Evolutionary conservation across 78 protist genomes (phyloP), one percentile per base, ranked within the genome.

Genomic region (Polysphondylium violaceum): DNA sequence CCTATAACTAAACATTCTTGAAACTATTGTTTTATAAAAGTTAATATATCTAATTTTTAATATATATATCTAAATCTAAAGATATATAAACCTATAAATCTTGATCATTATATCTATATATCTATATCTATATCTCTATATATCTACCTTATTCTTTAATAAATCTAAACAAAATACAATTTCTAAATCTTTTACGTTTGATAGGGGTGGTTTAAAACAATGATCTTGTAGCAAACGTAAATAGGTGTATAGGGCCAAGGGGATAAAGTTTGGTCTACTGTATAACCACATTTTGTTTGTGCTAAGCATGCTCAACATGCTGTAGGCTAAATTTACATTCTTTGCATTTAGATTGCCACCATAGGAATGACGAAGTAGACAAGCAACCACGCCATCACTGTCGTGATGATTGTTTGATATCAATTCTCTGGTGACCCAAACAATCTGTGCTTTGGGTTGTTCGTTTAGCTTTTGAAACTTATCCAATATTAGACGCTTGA

Each of bases 151-250:
- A 29, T 61, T 74, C 53, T 44, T 92, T 44, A 74, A 23, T 38
- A 92, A 69, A 33, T 74, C 86, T 12, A 81, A 23, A 67, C 95
- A 92, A 55, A 92, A 73, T 29, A 16, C 21, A 33, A 36, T 40
- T 51, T 92, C 95, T 14, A 27, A 17, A 21, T 68, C 68, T 47
- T 51, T 36, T 21, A 74, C 27, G 21, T n/a, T 53, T 19, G 53
- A 50, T 23, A 59, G 29, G 35, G 27, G 69, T 21, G 90, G 79
- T 53, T 71, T 69, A 8, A 63, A 38, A 36, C 33, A 23, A 69
- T 92, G 95, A 61, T 92, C 95, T 50, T 86, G 90, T 25, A 92
- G 44, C 31, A 92, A 61, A 29, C 92, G 21, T n/a, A 76, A 27
- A 40, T 33, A 85, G 12, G 74, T 63, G 55, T 76, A 92, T 33